Evolutionary conservation across 768 basidiomycete genomes (phyloP).

Genomic region (Sporobolomyces pararoseus): DNA sequence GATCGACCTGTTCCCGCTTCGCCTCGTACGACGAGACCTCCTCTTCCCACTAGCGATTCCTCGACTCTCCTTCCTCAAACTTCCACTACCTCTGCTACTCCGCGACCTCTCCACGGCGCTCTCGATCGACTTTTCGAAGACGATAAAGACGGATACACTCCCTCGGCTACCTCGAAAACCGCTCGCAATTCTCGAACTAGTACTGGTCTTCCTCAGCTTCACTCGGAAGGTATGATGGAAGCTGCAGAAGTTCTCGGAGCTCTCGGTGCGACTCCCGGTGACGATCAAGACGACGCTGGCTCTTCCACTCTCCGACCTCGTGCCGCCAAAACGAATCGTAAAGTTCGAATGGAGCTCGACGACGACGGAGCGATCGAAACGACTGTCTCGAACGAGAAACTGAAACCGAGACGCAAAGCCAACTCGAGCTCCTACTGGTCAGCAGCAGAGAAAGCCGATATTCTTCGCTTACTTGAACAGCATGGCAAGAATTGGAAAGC

Average conservation of each 20-base stretch:
- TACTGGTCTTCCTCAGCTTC: neutral
- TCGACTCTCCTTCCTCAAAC: neutral
- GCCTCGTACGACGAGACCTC: constrained; percentile 8
- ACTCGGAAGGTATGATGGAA: constrained; percentile 42
- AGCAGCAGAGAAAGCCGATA: constrained; percentile 61
- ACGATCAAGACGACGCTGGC: constrained; percentile 1
- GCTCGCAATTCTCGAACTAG: neutral
- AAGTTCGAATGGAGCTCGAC: constrained; percentile 29
- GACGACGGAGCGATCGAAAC: constrained; percentile 25
- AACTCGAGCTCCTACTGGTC: constrained; percentile 58
- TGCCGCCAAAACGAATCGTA: constrained; percentile 24
- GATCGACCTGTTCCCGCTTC: neutral
- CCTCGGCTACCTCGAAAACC: neutral
- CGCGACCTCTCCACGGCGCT: neutral
- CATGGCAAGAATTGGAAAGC: constrained; percentile 66
- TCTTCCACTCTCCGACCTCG: constrained; percentile 9
- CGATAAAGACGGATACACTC: neutral
- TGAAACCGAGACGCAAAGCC: constrained; percentile 36
- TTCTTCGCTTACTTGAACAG: constrained; percentile 59
- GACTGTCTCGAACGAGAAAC: constrained; percentile 1
- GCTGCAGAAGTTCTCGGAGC: constrained; percentile 44
- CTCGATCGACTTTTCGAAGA: constrained; percentile 18
- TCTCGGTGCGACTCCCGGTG: constrained; percentile 10
- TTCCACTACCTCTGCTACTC: neutral
- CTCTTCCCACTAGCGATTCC: constrained; percentile 8